Conservation (phyloP, 2,329 filamentous ascomycete genomes). For the Neonectria coccinea region DNA sequence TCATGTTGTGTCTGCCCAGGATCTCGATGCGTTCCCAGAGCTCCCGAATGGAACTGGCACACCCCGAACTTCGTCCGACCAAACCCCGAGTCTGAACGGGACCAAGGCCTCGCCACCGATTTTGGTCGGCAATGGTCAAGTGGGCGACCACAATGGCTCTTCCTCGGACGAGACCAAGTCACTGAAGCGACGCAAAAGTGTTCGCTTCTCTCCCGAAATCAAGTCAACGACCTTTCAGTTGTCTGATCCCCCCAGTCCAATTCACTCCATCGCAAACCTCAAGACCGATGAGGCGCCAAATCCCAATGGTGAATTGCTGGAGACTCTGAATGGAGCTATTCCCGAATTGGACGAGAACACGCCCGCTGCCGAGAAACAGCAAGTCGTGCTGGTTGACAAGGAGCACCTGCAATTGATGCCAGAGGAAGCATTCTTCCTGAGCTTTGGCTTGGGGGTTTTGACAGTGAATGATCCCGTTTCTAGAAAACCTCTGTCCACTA, state of each 20-base stretch:
- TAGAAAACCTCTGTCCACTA: conserved; percentile 59
- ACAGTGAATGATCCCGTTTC: conserved; percentile 66
- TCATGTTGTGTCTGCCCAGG: conserved; percentile 45
- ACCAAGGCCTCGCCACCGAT: background rate
- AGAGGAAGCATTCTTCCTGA: conserved; percentile 92
- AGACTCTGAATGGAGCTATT: conserved; percentile 17
- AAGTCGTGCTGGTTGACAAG: conserved; percentile 57
- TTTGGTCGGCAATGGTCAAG: conserved; percentile 16
- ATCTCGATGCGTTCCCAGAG: background rate
- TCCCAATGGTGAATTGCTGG: conserved; percentile 28
- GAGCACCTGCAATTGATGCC: conserved; percentile 93
- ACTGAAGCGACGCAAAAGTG: conserved; percentile 68
- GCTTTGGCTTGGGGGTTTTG: conserved; percentile 82
- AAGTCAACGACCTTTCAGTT: conserved; percentile 71
- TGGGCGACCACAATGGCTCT: conserved; percentile 17
- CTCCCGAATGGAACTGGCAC: background rate
- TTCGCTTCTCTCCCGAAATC: conserved; percentile 76
- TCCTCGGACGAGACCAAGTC: conserved; percentile 34
- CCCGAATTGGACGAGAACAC: conserved; percentile 1
- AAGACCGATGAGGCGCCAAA: conserved; percentile 25
- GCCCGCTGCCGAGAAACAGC: conserved; percentile 1
- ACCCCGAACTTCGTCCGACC: background rate
- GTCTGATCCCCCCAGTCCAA: conserved; percentile 64
- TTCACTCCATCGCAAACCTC: conserved; percentile 42
- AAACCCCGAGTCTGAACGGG: background rate